Evolutionary conservation across 1,284 basidiomycete species (phyloP).

Genomic region (Cryptococcus hybrid): DNA sequence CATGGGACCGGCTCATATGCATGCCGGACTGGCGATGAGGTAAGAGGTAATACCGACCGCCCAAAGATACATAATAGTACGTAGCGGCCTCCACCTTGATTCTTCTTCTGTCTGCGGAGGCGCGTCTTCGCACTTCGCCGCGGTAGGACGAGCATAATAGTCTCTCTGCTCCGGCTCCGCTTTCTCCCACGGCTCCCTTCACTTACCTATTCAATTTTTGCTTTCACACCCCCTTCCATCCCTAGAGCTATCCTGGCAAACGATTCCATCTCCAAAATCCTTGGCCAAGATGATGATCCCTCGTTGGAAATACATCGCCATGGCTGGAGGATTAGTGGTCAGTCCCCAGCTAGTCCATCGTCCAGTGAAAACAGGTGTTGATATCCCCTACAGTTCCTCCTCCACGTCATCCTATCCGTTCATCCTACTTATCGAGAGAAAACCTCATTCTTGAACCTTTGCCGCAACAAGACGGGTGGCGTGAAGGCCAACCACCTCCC

Average conservation of each 20-base stretch:
- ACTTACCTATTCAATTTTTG: constrained; percentile 34
- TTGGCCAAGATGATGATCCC: constrained; percentile 32
- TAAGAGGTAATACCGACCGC: no score
- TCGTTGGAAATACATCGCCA: constrained; percentile 43
- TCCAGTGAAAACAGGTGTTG: background rate
- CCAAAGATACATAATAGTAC: no score
- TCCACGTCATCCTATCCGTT: constrained; percentile 44
- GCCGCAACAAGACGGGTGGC: constrained; percentile 10
- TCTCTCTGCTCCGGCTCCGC: no score
- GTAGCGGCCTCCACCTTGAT: no score
- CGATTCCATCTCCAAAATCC: no score
- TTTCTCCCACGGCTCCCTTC: no score
- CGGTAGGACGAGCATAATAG: constrained; percentile 39
- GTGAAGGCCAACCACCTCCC: constrained; percentile 5
- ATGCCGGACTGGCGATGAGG: no score
- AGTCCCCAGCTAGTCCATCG: constrained; percentile 9
- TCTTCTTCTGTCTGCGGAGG: no score
- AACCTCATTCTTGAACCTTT: constrained; percentile 26
- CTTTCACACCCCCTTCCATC: no score
- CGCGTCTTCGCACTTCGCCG: constrained; percentile 23
- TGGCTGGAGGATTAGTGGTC: constrained; percentile 37
- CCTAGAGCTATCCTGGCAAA: no score
- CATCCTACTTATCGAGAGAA: constrained; percentile 45
- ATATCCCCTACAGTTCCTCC: constrained; percentile 19
- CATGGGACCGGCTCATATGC: no score